These are phyloP conservation scores for Saccharomycopsis javanensis DNA, from an alignment of 805 yeast species.

Conservation along the genomic window DNA sequence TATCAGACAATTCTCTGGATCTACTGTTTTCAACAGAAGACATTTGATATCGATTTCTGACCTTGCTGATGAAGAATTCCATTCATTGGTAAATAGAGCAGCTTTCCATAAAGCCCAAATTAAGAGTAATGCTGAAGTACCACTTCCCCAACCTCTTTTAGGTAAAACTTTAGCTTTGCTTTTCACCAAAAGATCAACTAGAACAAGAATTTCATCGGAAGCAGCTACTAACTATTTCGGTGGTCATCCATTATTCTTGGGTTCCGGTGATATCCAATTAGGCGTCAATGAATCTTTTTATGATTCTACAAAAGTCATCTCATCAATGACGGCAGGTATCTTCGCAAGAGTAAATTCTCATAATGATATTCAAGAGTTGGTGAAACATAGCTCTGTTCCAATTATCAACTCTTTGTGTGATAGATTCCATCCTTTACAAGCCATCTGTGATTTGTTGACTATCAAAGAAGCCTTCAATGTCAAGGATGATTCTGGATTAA, in stretches of 20 bases:
- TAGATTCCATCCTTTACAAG: slow-evolving; percentile 88
- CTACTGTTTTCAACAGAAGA: slow-evolving; percentile 31
- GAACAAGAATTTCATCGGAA: slow-evolving; percentile 90
- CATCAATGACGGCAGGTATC: slow-evolving; percentile 93
- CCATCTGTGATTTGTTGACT: slow-evolving; percentile 83
- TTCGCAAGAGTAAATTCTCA: slow-evolving; percentile 94
- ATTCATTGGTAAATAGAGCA: slow-evolving; percentile 65
- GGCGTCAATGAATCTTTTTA: slow-evolving; percentile 90
- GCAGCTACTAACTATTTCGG: slow-evolving; percentile 92
- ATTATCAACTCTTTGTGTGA: slow-evolving; percentile 92
- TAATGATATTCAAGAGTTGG: slow-evolving; percentile 67
- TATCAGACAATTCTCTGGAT: slow-evolving; percentile 4
- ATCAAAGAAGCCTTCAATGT: slow-evolving; percentile 67
- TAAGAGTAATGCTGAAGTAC: slow-evolving; percentile 30
- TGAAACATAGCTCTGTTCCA: slow-evolving; percentile 77
- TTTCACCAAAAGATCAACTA: slow-evolving; percentile 86
- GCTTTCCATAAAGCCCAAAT: slow-evolving; percentile 52
- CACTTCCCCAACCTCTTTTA: slow-evolving; percentile 38
- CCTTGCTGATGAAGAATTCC: slow-evolving; percentile 61
- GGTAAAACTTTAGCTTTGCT: slow-evolving; percentile 80
- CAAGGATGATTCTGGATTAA: slow-evolving; percentile 29
- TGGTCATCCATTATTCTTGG: slow-evolving; percentile 92
- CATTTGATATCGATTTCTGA: slow-evolving; percentile 81
- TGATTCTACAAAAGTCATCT: slow-evolving; percentile 81
- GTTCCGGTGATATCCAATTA: slow-evolving; percentile 91